These are phyloP conservation scores for Stromatinia cepivora DNA, from an alignment of 2,329 filamentous ascomycete species.

Conservation along the genomic window DNA sequence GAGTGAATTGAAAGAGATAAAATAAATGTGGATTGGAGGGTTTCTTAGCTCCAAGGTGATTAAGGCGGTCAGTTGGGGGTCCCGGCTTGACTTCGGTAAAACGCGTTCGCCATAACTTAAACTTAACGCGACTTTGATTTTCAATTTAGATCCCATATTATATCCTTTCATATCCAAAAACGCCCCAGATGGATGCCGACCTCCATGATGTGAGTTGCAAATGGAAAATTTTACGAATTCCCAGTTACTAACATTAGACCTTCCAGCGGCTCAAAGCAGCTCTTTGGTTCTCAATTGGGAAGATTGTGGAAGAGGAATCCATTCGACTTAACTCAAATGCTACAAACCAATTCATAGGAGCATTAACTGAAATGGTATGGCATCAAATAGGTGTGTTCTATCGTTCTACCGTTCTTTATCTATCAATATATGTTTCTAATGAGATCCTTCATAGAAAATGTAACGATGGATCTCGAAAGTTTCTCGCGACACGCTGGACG, in stretches of 20 bases:
- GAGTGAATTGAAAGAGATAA: not conserved
- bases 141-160: slow-evolving; percentile 4
- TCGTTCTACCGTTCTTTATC: not conserved
- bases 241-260: not conserved
- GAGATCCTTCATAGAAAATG: slow-evolving; percentile 46
- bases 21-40: slow-evolving; percentile 1
- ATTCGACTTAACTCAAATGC: slow-evolving; percentile 75
- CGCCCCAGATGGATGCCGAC: slow-evolving; percentile 35
- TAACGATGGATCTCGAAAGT: slow-evolving; percentile 61
- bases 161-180: slow-evolving; percentile 16
- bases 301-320: slow-evolving; percentile 85
- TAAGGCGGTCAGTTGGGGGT: not conserved
- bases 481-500: slow-evolving; percentile 79
- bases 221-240: not conserved
- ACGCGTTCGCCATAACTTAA: not conserved
- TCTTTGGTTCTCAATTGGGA: slow-evolving; percentile 80
- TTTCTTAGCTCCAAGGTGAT: not conserved
- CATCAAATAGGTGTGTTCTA: slow-evolving; percentile 70
- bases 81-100: slow-evolving; percentile 7
- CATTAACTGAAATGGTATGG: slow-evolving; percentile 84
- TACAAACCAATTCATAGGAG: slow-evolving; percentile 86
- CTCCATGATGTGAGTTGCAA: slow-evolving; percentile 29
- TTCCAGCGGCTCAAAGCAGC: slow-evolving; percentile 76
- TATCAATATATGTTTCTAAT: not conserved
- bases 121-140: slow-evolving; percentile 9